These are phyloP conservation scores for Talaromyces ruber DNA, from an alignment of 495 filamentous ascomycete genomes.

Conservation along the genomic window DNA sequence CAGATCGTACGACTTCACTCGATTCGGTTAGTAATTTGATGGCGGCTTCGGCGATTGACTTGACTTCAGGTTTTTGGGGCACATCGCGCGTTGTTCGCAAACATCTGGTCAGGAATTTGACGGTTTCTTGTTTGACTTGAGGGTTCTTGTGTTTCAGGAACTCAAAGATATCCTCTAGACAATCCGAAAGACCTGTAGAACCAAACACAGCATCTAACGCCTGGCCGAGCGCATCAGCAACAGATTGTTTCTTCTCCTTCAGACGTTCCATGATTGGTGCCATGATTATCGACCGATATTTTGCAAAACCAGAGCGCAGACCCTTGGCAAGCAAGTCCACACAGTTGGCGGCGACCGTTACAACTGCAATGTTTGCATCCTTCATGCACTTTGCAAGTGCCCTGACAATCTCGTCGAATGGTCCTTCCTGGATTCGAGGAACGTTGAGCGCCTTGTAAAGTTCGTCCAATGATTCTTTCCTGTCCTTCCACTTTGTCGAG, in stretches of 20 bases:
- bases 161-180: conserved; percentile 79
- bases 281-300: conserved; percentile 72
- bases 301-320: conserved; percentile 65
- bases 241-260: conserved; percentile 92
- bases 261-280: conserved; percentile 84
- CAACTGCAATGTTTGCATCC: conserved; percentile 94
- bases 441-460: conserved; percentile 70
- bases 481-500: conserved; percentile 96
- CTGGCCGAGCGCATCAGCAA: conserved; percentile 77
- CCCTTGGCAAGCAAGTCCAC: conserved; percentile 89
- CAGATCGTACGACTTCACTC: conserved; percentile 71
- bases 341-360: conserved; percentile 88
- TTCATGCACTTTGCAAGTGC: conserved; percentile 93
- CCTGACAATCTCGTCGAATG: conserved; percentile 74
- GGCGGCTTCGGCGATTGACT: conserved; percentile 73
- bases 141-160: conserved; percentile 92
- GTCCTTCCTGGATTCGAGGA: conserved; percentile 84
- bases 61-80: conserved; percentile 73
- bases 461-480: conserved; percentile 88
- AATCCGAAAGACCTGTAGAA: conserved; percentile 71
- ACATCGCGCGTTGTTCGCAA: conserved; percentile 76
- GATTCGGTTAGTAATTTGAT: conserved; percentile 88
- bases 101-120: conserved; percentile 83
- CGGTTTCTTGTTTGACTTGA: conserved; percentile 88
- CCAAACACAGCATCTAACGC: conserved; percentile 83